A percentile compares a stretch with the other conserved stretches of the same genome.
Conservation (phyloP, 371 early-diverging fungal species). For the Mortierella sp. region DNA sequence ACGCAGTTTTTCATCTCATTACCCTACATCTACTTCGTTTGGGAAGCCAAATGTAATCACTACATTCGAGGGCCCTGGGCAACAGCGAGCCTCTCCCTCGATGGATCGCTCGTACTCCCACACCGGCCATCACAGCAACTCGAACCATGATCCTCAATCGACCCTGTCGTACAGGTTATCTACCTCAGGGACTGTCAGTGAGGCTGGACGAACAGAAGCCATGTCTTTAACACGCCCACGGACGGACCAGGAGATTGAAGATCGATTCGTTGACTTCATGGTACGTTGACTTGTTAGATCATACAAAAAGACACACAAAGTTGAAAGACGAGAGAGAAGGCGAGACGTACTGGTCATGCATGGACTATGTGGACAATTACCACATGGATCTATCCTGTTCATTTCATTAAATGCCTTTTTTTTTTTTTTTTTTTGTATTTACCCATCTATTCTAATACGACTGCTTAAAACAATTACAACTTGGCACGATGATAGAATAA, state of each 20-base stretch:
- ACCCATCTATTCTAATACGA: conserved; percentile 1
- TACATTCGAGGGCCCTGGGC: conserved; percentile 19
- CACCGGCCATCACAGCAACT: conserved; percentile 10
- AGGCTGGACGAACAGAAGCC: conserved; percentile 47
- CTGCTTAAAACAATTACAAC: not conserved
- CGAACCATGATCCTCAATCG: conserved; percentile 42
- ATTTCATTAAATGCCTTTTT: not conserved
- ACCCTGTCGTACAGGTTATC: conserved; percentile 42
- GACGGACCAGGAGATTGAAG: conserved; percentile 55
- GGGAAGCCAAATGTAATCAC: conserved; percentile 22
- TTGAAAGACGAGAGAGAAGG: not conserved
- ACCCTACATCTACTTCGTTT: not conserved
- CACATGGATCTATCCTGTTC: not conserved
- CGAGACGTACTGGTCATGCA: not conserved
- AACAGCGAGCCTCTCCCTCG: conserved; percentile 21
- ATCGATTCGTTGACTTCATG: conserved; percentile 56
- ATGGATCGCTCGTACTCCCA: conserved; percentile 42
- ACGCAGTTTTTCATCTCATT: conserved; percentile 11
- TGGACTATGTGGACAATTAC: conserved; percentile 1
- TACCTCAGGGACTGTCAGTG: conserved; percentile 42
- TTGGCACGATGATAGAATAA: conserved; percentile 30
- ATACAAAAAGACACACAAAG: not conserved
- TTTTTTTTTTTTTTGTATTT: not conserved
- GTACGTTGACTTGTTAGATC: conserved; percentile 21
- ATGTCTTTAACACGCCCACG: conserved; percentile 52